Evolutionary conservation across 2,329 filamentous ascomycete species (phyloP), one percentile per base, ranked within the genome.

Genomic region (Penicillium sclerotiorum): DNA sequence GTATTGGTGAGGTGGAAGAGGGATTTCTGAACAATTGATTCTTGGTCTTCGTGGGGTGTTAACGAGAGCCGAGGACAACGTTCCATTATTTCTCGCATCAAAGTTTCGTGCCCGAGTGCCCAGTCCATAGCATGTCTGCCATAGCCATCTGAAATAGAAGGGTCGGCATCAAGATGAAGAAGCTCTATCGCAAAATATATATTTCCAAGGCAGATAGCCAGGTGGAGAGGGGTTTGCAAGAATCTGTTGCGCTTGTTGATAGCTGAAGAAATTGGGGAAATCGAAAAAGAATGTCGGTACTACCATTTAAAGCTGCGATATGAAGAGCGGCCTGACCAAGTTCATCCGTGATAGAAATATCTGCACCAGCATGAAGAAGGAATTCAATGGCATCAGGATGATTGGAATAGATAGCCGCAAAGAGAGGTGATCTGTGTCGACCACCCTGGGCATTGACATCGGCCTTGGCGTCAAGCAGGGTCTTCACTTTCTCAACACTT

Each of bases 121-220:
- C 37, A 50, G 23, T 50, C 42, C 18, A 50, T 27, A 5, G 20
- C 17, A 27, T 50, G 20, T 42, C 37, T 36, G 21, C 48, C 48
- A 23, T 42, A 50, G 5, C 48, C 48, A 37, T 50, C 48, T 30
- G 4, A 2, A 23, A 50, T 8, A 23, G 28, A 46, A 30, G 42
- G 48, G 37, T 50, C 28, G 5, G 48, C 48, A 46, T 37, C 37
- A 32, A 20, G 18, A 4, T 46, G 6, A 12, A 50, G 36, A 45
- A 50, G 48, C 13, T 8, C 32, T 3, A 20, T 37, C 17, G 48
- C 42, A n/a, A 50, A 33, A 5, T 42, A 9, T 13, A 25, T 23
- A n/a, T 50, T 36, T 15, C 48, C 30, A 12, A 13, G 32, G 12
- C 12, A 12, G 25, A 50, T 4, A 23, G 48, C 36, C 13, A 50